Base-by-base conservation (phyloP, 495 filamentous ascomycete species). In the Evansstolkia leycettana region DNA sequence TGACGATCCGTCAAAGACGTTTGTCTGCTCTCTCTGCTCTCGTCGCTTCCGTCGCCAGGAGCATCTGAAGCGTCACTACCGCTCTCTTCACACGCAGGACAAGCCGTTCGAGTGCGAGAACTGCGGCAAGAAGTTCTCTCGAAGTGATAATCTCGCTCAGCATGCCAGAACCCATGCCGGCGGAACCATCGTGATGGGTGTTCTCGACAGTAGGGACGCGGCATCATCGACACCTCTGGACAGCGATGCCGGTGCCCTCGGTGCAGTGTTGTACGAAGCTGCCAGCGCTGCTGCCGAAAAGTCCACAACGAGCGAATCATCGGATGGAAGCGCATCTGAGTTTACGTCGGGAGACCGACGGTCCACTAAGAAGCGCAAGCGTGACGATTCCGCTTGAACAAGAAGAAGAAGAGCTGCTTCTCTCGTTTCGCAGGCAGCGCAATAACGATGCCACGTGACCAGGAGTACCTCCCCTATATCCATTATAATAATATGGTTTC, bases 51-150 rank as follows among this genome's bases (percentile, higher is more conserved):
- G 92, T 41, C 85, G 92, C 40, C 92, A 96, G 57, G 92, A 99
- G 55, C 92, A 99, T 50, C 79, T 99, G 39, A 96, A 96, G 77
- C 84, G 92, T 40, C 92, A 99, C 67, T 94, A 94, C 69, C 78
- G 92, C 30, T 96, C 92, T 26, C 84, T 99, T 28, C 92, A 96
- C 67, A 99, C 92, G 1, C 78, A 92, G 46, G 90, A 96, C 40
- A 99, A 99, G 76, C 92, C 92, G 5, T 96, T 96, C 55, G 85
- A 94, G 58, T 99, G 92, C 64, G 64, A 75, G 40, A 88, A 96
- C 62, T 99, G 92, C 47, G 89, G 90, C 40, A 99, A 99, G 77
- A 94, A 94, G 67, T 99, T 96, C 67, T 96, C 90, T 1, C 82
- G 92, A 38, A 89, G 82, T 47, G 92, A 99, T 61, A 99, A 99